These are phyloP conservation scores for Pholiota molesta DNA, from an alignment of 768 basidiomycete species.

Conservation along the genomic window DNA sequence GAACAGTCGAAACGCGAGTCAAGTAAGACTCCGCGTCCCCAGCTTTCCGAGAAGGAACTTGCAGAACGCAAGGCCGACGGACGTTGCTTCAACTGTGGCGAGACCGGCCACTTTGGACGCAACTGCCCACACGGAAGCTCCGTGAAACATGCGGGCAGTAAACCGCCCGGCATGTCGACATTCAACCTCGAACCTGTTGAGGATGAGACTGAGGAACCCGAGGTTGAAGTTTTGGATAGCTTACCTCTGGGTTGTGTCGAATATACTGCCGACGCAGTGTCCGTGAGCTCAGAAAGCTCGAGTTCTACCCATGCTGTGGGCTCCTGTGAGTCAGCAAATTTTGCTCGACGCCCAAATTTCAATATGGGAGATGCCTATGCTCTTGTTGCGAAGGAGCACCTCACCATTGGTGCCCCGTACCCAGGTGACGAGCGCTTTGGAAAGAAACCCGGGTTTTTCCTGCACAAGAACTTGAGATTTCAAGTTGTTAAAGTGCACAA, in stretches of 20 bases:
- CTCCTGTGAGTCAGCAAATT: no score
- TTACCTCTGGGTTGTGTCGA: slow-evolving; percentile 13
- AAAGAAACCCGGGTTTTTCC: no score
- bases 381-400: no score
- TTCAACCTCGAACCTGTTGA: slow-evolving; percentile 18
- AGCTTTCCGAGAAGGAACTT: slow-evolving; percentile 16
- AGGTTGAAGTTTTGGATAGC: slow-evolving; percentile 18
- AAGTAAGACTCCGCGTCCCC: not conserved
- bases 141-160: slow-evolving; percentile 12
- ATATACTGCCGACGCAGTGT: slow-evolving; percentile 1
- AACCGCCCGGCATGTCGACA: slow-evolving; percentile 25
- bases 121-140: slow-evolving; percentile 24
- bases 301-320: no score
- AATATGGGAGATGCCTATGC: no score
- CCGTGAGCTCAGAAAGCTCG: no score
- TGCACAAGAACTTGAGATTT: no score
- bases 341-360: no score
- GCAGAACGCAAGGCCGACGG: slow-evolving; percentile 19
- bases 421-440: no score
- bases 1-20: not conserved
- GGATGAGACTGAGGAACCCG: not conserved
- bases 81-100: slow-evolving; percentile 26
- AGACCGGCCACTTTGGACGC: slow-evolving; percentile 22
- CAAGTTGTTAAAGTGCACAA: no score
- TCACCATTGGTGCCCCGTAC: no score